A percentile compares a stretch with the other conserved stretches of the same genome.
Evolutionary conservation across 225 moss, liverwort and hornwort species (phyloP).

Genomic region (Climacium dendroides): DNA sequence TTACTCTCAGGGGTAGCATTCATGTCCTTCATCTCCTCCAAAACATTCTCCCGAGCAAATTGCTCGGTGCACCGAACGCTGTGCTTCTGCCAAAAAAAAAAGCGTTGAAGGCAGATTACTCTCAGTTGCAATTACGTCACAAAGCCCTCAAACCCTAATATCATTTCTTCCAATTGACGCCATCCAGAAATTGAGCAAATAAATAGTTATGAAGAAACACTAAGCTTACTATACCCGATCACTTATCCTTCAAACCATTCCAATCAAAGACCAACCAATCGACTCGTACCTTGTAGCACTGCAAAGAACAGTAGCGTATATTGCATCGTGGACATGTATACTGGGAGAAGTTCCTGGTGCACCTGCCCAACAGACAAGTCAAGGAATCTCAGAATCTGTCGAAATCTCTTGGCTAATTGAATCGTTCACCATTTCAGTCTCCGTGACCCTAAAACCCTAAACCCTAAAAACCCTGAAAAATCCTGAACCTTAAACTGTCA

Average conservation of each 20-base stretch:
- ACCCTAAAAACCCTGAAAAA: too few relatives aligned
- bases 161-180: background rate
- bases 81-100: conserved; percentile 50
- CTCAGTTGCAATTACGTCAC: background rate
- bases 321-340: conserved; percentile 97
- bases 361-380: conserved; percentile 30
- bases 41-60: conserved; percentile 75
- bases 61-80: conserved; percentile 89
- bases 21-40: conserved; percentile 71
- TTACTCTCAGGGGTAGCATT: conserved; percentile 57
- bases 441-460: background rate
- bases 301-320: conserved; percentile 75
- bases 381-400: background rate
- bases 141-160: background rate
- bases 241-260: background rate
- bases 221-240: background rate
- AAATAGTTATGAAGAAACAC: background rate
- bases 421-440: background rate
- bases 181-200: background rate
- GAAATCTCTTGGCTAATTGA: background rate
- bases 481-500: background rate
- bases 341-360: conserved; percentile 74
- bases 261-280: background rate
- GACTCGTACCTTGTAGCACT: conserved; percentile 76
- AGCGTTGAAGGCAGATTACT: background rate